These are phyloP conservation scores for Trichophyton equinum DNA, from an alignment of 2,329 filamentous ascomycete species.

Conservation along the genomic window DNA sequence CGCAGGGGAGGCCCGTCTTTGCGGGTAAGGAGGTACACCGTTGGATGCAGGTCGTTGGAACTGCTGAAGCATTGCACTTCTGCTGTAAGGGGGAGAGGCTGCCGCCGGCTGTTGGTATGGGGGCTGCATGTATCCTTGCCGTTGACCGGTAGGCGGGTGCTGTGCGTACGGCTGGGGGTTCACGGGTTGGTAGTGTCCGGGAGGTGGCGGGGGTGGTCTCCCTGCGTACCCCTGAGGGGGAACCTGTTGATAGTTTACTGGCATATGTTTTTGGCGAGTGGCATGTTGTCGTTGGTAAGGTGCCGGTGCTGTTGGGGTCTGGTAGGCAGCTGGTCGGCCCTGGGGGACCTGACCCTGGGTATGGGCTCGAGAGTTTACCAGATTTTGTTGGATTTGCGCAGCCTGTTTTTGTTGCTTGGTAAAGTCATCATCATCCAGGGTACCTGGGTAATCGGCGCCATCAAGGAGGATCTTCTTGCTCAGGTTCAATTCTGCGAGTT, in stretches of 20 bases:
- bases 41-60: slow-evolving; percentile 31
- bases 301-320: slow-evolving; percentile 20
- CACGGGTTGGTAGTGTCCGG: slow-evolving; percentile 24
- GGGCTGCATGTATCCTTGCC: slow-evolving; percentile 24
- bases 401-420: slow-evolving; percentile 39
- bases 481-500: slow-evolving; percentile 69
- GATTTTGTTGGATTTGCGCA: slow-evolving; percentile 21
- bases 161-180: slow-evolving; percentile 20
- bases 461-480: slow-evolving; percentile 65
- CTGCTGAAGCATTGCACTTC: slow-evolving; percentile 26
- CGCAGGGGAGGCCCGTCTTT: slow-evolving; percentile 19
- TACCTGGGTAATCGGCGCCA: slow-evolving; percentile 59
- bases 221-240: slow-evolving; percentile 21
- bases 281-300: slow-evolving; percentile 21
- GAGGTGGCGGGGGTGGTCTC: slow-evolving; percentile 22
- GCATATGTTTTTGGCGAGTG: slow-evolving; percentile 19
- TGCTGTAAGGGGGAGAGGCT: slow-evolving; percentile 21
- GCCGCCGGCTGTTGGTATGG: slow-evolving; percentile 23
- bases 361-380: slow-evolving; percentile 22
- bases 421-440: slow-evolving; percentile 71
- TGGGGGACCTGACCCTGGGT: slow-evolving; percentile 23
- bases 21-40: slow-evolving; percentile 23
- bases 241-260: slow-evolving; percentile 17
- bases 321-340: slow-evolving; percentile 20
- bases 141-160: slow-evolving; percentile 25